phyloP scores from a whole-genome alignment of 441 rosid genomes.

The Corymbia calophylla region DNA sequence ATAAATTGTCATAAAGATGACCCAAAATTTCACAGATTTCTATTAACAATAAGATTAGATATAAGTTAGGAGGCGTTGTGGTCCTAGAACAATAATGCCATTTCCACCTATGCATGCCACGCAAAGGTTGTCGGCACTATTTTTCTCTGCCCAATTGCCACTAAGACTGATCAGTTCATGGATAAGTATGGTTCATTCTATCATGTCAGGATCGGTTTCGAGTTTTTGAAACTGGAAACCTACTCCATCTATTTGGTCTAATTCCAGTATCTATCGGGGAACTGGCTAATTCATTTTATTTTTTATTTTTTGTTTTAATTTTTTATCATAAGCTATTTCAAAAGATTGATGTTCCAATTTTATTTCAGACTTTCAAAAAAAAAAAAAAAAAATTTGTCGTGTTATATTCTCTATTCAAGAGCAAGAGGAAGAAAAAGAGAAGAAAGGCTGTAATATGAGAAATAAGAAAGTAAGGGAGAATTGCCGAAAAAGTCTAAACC shows the following conservation, averaged over 20 bases:
- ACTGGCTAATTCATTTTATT: accelerated
- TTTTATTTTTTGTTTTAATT: too few species aligned
- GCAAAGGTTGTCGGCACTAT: background rate
- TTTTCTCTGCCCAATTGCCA: background rate
- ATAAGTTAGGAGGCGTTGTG: background rate
- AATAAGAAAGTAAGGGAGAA: background rate
- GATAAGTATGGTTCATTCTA: too few species aligned
- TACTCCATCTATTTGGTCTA: accelerated
- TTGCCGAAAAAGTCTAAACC: too few species aligned
- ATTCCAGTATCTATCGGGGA: background rate
- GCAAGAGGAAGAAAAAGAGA: background rate
- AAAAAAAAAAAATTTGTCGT: too few species aligned
- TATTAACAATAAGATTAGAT: background rate
- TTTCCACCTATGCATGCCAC: background rate
- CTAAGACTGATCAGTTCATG: background rate
- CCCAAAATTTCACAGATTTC: background rate
- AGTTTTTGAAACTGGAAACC: background rate
- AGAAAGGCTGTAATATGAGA: background rate
- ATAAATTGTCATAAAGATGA: background rate
- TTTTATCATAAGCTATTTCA: too few species aligned
- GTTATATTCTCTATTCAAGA: background rate
- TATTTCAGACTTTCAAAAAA: background rate
- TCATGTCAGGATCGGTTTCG: background rate
- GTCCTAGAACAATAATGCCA: background rate
- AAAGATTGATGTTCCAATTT: background rate